A percentile compares a stretch with the other conserved stretches of the same genome.
Evolutionary conservation across 192 early-diverging fungal genomes (phyloP).

Genomic region (Lunasporangiospora selenospora): DNA sequence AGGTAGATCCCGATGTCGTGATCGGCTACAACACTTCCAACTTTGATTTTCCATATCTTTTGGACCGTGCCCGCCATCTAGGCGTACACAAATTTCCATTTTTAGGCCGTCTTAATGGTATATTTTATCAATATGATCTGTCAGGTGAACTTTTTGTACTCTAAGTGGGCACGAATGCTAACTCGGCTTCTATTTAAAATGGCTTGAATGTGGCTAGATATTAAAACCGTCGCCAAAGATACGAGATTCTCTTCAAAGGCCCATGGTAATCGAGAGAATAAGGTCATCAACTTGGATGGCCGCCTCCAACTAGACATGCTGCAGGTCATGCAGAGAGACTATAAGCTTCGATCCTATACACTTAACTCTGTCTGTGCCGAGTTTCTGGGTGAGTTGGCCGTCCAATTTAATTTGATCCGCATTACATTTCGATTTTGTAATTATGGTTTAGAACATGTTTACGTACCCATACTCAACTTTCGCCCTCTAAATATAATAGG

Average conservation of each 20-base stretch:
- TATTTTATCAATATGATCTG: not conserved
- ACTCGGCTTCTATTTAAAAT: too few species aligned
- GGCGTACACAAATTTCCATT: conserved; percentile 81
- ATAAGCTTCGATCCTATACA: conserved; percentile 95
- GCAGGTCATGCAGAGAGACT: conserved; percentile 93
- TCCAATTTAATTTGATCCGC: not conserved
- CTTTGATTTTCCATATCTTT: conserved; percentile 96
- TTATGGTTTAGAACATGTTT: not conserved
- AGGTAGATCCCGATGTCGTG: conserved; percentile 91
- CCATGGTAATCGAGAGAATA: conserved; percentile 91
- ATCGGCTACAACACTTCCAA: conserved; percentile 98
- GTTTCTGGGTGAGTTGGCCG: conserved; percentile 72
- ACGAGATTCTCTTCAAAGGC: conserved; percentile 93
- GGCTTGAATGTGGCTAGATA: too few species aligned
- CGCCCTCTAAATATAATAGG: conserved; percentile 47
- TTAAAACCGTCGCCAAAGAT: conserved; percentile 76
- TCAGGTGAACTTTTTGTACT: too few species aligned
- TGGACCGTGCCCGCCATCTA: conserved; percentile 87
- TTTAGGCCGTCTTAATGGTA: conserved; percentile 75
- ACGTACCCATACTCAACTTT: too few species aligned
- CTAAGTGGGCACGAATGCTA: too few species aligned
- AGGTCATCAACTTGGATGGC: conserved; percentile 88
- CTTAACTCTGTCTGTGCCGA: conserved; percentile 96
- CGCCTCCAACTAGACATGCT: conserved; percentile 93
- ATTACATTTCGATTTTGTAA: not conserved